Base-by-base conservation (phyloP, 2,329 filamentous ascomycete species). In the Mollisiaceae sp. region DNA sequence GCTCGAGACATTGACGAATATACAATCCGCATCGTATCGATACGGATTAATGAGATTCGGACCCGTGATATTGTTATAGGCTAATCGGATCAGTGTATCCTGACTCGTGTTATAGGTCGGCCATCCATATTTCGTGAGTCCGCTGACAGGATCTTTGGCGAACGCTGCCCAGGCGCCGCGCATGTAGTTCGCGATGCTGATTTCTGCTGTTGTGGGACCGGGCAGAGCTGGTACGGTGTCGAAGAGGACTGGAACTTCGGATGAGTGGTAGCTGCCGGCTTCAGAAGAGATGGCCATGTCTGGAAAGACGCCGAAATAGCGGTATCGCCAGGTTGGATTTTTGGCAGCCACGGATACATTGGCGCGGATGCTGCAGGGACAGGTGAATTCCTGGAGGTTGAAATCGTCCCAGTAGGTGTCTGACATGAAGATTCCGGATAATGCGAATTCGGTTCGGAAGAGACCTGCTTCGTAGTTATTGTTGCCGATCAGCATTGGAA, bases 101-200 rank as follows among this genome's bases (percentile, higher is more conserved):
- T 67, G 57, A 1, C 57, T 58, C 6, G 67, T 59, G 43, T 72
- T 64, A 36, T 75, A 76, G 12, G 36, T 38, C 4, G 76, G 75
- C 76, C 76, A 77, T 27, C 75, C 71, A 64, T 77, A 77, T 2
- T 60, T 69, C 15, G 62, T 71, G 35, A 80, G 65, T 1, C 78
- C 78, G 20, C 75, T 69, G 11, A 62, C 63, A 1, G 79, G 77
- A 66, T 80, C 71, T 62, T 77, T 79, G 14, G 78, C 78, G 67
- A 80, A 80, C 1, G 77, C 70, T 0, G 78, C 74, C 77, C 78
- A 80, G 12, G 78, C 78, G 1, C 75, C 74, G n/a, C 77, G 73
- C 63, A 79, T 73, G 50, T 78, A 79, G 20, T 72, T 69, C 20
- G 70, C 75, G 6, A 79, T 71, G 9, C 63, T 67, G 38, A 72